Base-by-base conservation (phyloP, 768 basidiomycete genomes). In the Lactarius deliciosus region DNA sequence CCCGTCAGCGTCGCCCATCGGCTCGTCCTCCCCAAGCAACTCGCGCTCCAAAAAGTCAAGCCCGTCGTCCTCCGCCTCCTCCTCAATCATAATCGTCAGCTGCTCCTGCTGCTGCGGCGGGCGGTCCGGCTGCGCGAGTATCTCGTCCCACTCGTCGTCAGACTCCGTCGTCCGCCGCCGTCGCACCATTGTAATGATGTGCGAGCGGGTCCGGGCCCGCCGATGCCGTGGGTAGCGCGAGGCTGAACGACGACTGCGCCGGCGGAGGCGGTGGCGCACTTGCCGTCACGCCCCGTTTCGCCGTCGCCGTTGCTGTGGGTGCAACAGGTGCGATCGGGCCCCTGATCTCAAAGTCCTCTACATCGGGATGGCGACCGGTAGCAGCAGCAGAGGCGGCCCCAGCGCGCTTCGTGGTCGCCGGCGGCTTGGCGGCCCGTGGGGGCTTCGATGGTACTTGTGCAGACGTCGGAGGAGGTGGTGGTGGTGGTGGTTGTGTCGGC, bases 111-210 rank as follows among this genome's bases (percentile, higher is more conserved):
- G 11, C 66, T 71, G 41, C 61, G 18, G 74, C 69, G 43, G 85
- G 13, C 45, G 60, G 28, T 61, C 55, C 3, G 61, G 56, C 16
- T 57, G 60, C 18, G 61, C 45, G 3, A 63, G 20, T 34, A 66
- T 80, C 54, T 78, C 75, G 64, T 86, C 84, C 86, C 85, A 87
- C 20, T 82, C 86, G 5, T 82, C 76, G 22, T 81, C 80, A 5
- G 64, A 66, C 3, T 79, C 77, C 7, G 77, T 75, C 60, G 75
- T 76, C 40, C 1, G 59, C 6, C 18, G 64, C 59, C 38, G 73
- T 41, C 7, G 54, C 13, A 18, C 28, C 30, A 18, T 54, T 40
- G 57, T 73, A 59, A 68, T 74, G 64, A 68, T 41, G 62, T 11
- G 70, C 68, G 36, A 71, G 70, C 1, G 70, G 68, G 30, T 71